These are phyloP conservation scores for Penicillium sp. DNA, from an alignment of 2,329 filamentous ascomycete species.

Conservation along the genomic window DNA sequence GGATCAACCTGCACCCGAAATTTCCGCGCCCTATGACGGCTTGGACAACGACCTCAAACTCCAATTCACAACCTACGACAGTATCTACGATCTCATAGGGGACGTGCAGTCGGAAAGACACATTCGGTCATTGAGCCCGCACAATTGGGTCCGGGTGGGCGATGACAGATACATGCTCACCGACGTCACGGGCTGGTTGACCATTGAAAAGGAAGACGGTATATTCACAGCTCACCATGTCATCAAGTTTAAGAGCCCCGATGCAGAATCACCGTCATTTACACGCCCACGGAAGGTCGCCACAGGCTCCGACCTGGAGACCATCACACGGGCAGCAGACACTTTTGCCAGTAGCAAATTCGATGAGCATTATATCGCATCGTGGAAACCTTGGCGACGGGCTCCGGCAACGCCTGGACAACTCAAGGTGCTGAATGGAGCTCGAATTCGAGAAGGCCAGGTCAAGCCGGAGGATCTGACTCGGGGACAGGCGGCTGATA, in stretches of 20 bases:
- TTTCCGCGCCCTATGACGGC: constrained; percentile 26
- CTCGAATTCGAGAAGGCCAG: constrained; percentile 24
- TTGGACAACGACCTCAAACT: constrained; percentile 52
- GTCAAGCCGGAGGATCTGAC: constrained; percentile 55
- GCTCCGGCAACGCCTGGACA: constrained; percentile 60
- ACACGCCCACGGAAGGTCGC: constrained; percentile 71
- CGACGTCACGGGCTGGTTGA: constrained; percentile 63
- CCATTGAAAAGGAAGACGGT: constrained; percentile 44
- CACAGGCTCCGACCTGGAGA: constrained; percentile 64
- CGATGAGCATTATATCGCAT: constrained; percentile 66
- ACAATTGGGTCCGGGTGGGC: constrained; percentile 83
- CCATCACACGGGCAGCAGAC: constrained; percentile 82
- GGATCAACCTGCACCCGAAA: neutral
- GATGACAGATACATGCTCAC: constrained; percentile 70
- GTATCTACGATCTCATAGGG: constrained; percentile 84
- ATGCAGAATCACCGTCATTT: constrained; percentile 55
- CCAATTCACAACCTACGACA: constrained; percentile 87
- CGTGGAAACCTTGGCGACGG: constrained; percentile 69
- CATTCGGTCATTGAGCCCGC: constrained; percentile 72
- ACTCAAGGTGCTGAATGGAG: constrained; percentile 46
- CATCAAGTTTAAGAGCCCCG: constrained; percentile 28
- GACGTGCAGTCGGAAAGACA: constrained; percentile 78
- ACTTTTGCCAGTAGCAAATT: constrained; percentile 72
- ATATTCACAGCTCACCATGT: constrained; percentile 38
- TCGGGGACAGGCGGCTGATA: constrained; percentile 80